phyloP scores from a whole-genome alignment of 2,329 filamentous ascomycete species.

The Fusarium mundagurra region DNA sequence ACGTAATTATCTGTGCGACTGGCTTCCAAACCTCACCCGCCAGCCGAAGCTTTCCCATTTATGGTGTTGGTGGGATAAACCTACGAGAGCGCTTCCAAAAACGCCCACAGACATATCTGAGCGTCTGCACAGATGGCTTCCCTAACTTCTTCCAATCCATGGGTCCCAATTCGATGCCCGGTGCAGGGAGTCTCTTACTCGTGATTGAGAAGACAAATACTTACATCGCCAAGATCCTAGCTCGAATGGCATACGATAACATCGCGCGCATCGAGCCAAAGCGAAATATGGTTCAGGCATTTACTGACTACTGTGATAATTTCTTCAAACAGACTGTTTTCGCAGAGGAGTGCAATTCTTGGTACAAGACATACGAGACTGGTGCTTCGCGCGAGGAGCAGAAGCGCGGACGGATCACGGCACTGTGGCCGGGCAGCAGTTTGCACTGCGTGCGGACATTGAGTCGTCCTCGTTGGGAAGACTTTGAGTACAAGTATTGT shows the following conservation, averaged over 20 bases:
- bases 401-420: neutral
- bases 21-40: slow-evolving; percentile 17
- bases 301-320: neutral
- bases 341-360: slow-evolving; percentile 15
- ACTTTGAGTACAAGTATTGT: slow-evolving; percentile 13
- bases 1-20: neutral
- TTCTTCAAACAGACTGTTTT: slow-evolving; percentile 13
- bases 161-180: slow-evolving; percentile 9
- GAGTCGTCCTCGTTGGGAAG: slow-evolving; percentile 10
- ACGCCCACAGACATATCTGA: slow-evolving; percentile 14
- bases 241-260: slow-evolving; percentile 9
- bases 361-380: slow-evolving; percentile 13
- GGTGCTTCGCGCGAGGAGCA: slow-evolving; percentile 6
- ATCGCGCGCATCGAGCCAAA: slow-evolving; percentile 6
- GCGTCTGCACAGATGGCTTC: slow-evolving; percentile 16
- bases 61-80: neutral
- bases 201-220: slow-evolving; percentile 11
- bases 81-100: slow-evolving; percentile 14
- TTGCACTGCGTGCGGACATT: slow-evolving; percentile 7
- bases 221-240: slow-evolving; percentile 1
- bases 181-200: neutral
- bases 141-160: slow-evolving; percentile 19
- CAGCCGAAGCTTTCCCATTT: slow-evolving; percentile 10
- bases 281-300: neutral
- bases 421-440: slow-evolving; percentile 10